Conservation (phyloP, 1,139 yeast genomes). For the Blastobotrys capitulatus region DNA sequence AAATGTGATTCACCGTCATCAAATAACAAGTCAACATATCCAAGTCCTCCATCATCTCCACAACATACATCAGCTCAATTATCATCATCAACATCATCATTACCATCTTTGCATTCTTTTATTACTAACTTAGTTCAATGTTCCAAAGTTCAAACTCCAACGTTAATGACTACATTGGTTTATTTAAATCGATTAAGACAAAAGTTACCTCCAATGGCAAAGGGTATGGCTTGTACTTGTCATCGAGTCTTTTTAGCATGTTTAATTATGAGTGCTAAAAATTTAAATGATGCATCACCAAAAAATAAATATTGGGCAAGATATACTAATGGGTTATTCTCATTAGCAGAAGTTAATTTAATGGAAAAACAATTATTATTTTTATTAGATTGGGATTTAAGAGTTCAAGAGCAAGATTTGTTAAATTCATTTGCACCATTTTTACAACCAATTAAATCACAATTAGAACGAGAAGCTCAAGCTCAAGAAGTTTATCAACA, state of each 20-base stretch:
- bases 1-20: slow-evolving; percentile 39
- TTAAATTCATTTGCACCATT: slow-evolving; percentile 66
- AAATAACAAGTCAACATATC: slow-evolving; percentile 42
- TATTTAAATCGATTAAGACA: slow-evolving; percentile 72
- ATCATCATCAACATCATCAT: slow-evolving; percentile 4
- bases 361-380: slow-evolving; percentile 84
- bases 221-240: slow-evolving; percentile 90
- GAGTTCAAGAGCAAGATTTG: slow-evolving; percentile 64
- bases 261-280: slow-evolving; percentile 82
- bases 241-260: slow-evolving; percentile 90
- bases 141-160: slow-evolving; percentile 92
- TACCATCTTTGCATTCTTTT: slow-evolving; percentile 52
- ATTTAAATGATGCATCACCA: slow-evolving; percentile 88
- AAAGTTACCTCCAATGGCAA: slow-evolving; percentile 78
- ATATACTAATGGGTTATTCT: slow-evolving; percentile 78
- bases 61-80: neutral
- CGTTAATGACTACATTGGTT: slow-evolving; percentile 85
- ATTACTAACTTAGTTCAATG: slow-evolving; percentile 65
- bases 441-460: slow-evolving; percentile 59
- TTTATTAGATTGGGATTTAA: slow-evolving; percentile 78
- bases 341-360: slow-evolving; percentile 75
- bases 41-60: slow-evolving; percentile 33
- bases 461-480: slow-evolving; percentile 21
- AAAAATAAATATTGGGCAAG: slow-evolving; percentile 93
- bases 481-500: slow-evolving; percentile 9